Base-by-base conservation (phyloP, 2,329 filamentous ascomycete species). In the Cladosporium sp. region DNA sequence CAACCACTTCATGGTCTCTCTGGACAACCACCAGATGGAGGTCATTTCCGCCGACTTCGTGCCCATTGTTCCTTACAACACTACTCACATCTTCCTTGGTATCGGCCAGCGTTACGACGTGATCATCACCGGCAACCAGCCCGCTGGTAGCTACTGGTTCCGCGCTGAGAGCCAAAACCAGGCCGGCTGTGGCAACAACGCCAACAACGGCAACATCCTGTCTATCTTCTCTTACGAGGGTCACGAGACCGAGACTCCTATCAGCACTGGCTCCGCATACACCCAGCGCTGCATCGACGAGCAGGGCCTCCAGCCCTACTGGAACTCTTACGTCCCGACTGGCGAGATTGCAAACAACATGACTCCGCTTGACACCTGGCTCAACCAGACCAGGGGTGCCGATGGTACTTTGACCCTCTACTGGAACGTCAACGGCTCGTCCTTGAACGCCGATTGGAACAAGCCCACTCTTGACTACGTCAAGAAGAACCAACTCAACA, bases 381-480 rank as follows among this genome's bases (percentile, higher is more conserved):
- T 74, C 67, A 73, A 74, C 57, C 72, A 74, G 64, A 68, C 68
- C 39, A 72, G 68, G n/a, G 67, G 68, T 11, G 64, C 67, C 61
- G 71, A 75, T 63, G 74, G 73, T 60, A 67, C 68, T 21, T 36
- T 75, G 7, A 74, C 68, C n/a, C 68, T 76, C 21, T 74, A 73
- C 70, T 79, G 78, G 76, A 74, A 71, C 39, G 65, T 81, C 61
- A 79, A 80, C 67, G 72, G 78, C 54, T 78, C 76, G 8, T 76
- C 77, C 39, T 79, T 82, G 67, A 74, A 79, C 65, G 75, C 81
- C 30, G 70, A 76, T 32, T 82, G 80, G 80, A 72, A 76, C 43
- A 73, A 79, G 23, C 82, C 82, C 2, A 81, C 80, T 0, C 70
- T 84, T 5, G 70, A 80, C 65, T 82, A 81, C 23, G 72, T 81